A percentile compares a stretch with the other conserved stretches of the same genome.
These are phyloP conservation scores for Talaromyces verruculosus DNA, from an alignment of 2,329 filamentous ascomycete species.

Conservation along the genomic window DNA sequence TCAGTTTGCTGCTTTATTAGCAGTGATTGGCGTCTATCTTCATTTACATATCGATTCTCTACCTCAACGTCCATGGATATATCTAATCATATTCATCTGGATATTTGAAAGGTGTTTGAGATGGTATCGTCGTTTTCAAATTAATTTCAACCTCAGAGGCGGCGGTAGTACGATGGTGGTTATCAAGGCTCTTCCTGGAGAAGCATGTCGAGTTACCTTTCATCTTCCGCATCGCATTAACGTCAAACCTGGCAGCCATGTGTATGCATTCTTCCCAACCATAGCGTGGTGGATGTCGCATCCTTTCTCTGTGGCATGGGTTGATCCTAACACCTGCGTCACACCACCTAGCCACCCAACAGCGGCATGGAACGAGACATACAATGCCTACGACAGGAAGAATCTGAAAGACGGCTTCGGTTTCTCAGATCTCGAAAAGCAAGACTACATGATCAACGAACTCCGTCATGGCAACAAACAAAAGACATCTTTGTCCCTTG, in stretches of 20 bases:
- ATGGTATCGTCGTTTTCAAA: slow-evolving; percentile 51
- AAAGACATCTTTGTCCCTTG: slow-evolving; percentile 53
- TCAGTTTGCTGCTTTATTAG: slow-evolving; percentile 45
- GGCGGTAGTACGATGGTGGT: slow-evolving; percentile 52
- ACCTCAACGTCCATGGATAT: slow-evolving; percentile 43
- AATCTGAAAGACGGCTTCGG: slow-evolving; percentile 38
- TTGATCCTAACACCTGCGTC: slow-evolving; percentile 36
- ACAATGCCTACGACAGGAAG: slow-evolving; percentile 14
- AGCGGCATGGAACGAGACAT: slow-evolving; percentile 22
- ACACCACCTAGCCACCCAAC: slow-evolving; percentile 27
- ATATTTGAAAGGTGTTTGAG: slow-evolving; percentile 48
- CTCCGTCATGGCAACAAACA: slow-evolving; percentile 24
- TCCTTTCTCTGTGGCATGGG: slow-evolving; percentile 51
- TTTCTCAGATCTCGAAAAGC: slow-evolving; percentile 18
- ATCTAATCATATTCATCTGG: slow-evolving; percentile 42
- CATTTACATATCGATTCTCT: slow-evolving; percentile 46
- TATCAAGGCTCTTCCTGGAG: slow-evolving; percentile 59
- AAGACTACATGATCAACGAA: slow-evolving; percentile 1
- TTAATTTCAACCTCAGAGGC: slow-evolving; percentile 53
- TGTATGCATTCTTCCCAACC: slow-evolving; percentile 60
- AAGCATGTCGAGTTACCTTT: slow-evolving; percentile 62
- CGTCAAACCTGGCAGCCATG: slow-evolving; percentile 58
- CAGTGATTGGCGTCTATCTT: slow-evolving; percentile 46
- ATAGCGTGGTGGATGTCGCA: slow-evolving; percentile 51
- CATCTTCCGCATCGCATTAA: slow-evolving; percentile 56